Evolutionary conservation across 2,329 filamentous ascomycete genomes (phyloP), one percentile per base, ranked within the genome.

Genomic region (Cordyceps fumosorosea): DNA sequence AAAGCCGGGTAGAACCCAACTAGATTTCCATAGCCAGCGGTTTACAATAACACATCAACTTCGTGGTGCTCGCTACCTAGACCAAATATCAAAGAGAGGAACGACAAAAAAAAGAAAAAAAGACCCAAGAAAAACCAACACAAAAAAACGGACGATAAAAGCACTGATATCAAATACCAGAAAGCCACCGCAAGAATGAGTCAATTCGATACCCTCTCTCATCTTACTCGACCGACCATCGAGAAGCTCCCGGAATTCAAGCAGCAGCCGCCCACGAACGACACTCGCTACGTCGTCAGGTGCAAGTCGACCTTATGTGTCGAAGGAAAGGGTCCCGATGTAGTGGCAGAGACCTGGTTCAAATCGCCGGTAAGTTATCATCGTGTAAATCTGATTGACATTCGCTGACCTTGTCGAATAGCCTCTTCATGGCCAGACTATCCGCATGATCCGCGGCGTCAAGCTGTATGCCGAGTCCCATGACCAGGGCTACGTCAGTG

Each of bases 401-500:
- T 16, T 6, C 2, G 20, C 5, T 56, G 3, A 22, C 18, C n/a
- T 47, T 22, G 44, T 3, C n/a, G n/a, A n/a, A 22, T 22, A 56
- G 54, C 54, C 54, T 3, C 42, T 56, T 12, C 32, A 24, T 18
- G 24, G 22, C 1, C 37, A 56, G 29, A 56, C 54, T 5, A 56
- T 56, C 11, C 40, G 54, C 6, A 56, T 56, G 54, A 45, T 56
- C 22, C 42, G 54, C n/a, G 54, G 24, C 5, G 54, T 56, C 54
- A 56, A 56, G 26, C 56, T 65, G 45, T 37, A 59, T 22, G 60
- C 61, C 10, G 63, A 65, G 40, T 64, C 64, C 32, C 64, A 63
- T 44, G 64, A 65, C 44, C 64, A 64, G 12, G 63, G 63, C 2
- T 22, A 4, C 18, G 26, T 37, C 32, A 48, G 50, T 16, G 56